Base-by-base conservation (phyloP, 2,329 filamentous ascomycete genomes). In the Lachnellula willkommii region DNA sequence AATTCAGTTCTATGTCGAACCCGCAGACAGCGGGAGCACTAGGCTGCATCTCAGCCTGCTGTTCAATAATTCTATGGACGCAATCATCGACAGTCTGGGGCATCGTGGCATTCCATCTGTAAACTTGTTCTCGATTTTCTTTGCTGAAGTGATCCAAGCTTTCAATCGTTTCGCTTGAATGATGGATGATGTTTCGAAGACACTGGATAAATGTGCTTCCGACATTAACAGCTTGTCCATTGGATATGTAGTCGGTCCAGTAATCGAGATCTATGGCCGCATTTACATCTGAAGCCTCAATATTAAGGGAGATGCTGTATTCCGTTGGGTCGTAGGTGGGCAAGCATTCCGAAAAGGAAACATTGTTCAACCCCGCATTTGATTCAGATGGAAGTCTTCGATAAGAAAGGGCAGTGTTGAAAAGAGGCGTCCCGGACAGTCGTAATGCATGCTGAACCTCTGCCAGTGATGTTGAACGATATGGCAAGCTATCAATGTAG, bases 221-320 rank as follows among this genome's bases (percentile, higher is more conserved):
- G 17, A 75, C 71, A 56, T 73, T 74, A 5, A 48, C 46, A n/a
- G 72, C 74, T 56, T 75, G 73, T 4, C 61, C 61, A 56, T 72
- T 69, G 0, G 72, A 75, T 15, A 75, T 60, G 14, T 63, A 64
- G 26, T 71, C 69, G 2, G 73, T 74, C 74, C 73, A 75, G 54
- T 75, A 75, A 55, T 71, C 69, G 24, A 75, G 60, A 49, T 74
- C 57, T 32, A 74, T 67, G 0, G 69, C 70, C 53, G 73, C 71
- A 24, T 65, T 58, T 6, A 66, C 65, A 22, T 68, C 67, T 4
- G 69, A 68, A 20, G 72, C 73, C 43, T 72, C 71, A 2, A 73
- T 68, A 42, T 73, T 73, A 4, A 73, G 63, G 20, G 71, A 74
- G 9, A 74, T 63, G 5, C 66, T 66, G 54, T 73, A 74, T 70